These are phyloP conservation scores for Rubia balearica DNA, from an alignment of 305 asterid species.

Conservation along the genomic window DNA sequence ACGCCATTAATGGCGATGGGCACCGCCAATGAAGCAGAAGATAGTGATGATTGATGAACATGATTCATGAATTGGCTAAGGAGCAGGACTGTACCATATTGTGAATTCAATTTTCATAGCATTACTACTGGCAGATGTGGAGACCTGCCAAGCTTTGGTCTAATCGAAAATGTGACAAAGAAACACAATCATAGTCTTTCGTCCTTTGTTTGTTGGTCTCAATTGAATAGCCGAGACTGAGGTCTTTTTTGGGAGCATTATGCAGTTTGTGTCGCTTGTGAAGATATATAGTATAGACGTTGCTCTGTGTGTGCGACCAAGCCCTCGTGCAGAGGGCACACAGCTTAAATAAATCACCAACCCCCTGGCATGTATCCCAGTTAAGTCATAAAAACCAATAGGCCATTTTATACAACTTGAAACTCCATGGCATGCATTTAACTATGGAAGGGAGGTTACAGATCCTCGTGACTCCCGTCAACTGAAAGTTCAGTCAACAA, in stretches of 20 bases:
- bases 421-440: background rate
- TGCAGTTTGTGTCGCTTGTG: background rate
- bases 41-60: background rate
- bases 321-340: constrained; percentile 8
- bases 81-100: background rate
- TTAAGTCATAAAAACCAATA: constrained; percentile 15
- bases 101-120: background rate
- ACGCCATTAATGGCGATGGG: background rate
- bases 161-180: constrained; percentile 2
- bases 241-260: background rate
- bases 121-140: background rate
- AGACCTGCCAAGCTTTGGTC: background rate
- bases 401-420: background rate
- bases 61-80: background rate
- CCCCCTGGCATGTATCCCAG: constrained; percentile 7
- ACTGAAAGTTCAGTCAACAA: no score
- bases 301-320: constrained; percentile 25
- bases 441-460: no score
- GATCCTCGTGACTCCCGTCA: no score
- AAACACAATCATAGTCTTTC: constrained; percentile 4
- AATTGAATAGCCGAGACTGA: background rate
- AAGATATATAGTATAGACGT: constrained; percentile 25
- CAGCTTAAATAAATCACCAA: constrained; percentile 16
- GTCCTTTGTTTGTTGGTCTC: background rate
- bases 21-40: background rate